Evolutionary conservation across 176 grass and related monocot genomes (phyloP), one percentile per base, ranked within the genome.

Genomic region (Eremochloa ophiuroides): DNA sequence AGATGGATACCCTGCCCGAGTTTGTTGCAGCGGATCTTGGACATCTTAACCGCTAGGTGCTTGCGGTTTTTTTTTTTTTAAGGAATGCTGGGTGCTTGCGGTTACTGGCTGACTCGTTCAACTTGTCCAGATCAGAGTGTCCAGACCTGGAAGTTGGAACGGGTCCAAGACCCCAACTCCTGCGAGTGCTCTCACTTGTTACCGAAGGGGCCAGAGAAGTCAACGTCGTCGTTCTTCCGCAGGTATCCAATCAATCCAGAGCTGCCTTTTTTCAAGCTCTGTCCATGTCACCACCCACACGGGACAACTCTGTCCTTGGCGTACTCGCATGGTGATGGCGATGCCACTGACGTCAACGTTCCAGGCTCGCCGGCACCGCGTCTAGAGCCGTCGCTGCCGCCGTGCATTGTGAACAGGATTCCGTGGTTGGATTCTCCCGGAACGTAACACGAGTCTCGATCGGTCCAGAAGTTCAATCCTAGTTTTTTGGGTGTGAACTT

Each of bases 401-500:
- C 64, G 38, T 62, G 74, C 66, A 43, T 47, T 69, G 64, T 68
- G 73, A 53, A 66, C 31, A 51, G 70, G 59, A 34, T 74, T 65
- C 29, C 26, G 5, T n/a, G n/a, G n/a, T n/a, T n/a, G n/a, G n/a
- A n/a, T n/a, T 68, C 71, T 76, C 16, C 37, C 18, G 2, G 9
- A 16, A 26, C n/a, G n/a, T n/a, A n/a, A n/a, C 20, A 66, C 4
- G 33, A 31, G 82, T 34, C 74, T 44, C 37, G n/a, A 26, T 58
- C 55, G 14, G 44, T 37, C 55, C 63, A n/a, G n/a, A n/a, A n/a
- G n/a, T n/a, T n/a, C n/a, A n/a, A n/a, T n/a, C n/a, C n/a, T n/a
- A n/a, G 34, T 35, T 35, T 66, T 53, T 16, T 53, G 26, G 30
- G 64, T 80, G 63, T 69, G 64, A 80, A 80, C 77, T 67, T n/a